phyloP scores from a whole-genome alignment of 2,329 filamentous ascomycete species.

The Ceratocystis smalleyi region DNA sequence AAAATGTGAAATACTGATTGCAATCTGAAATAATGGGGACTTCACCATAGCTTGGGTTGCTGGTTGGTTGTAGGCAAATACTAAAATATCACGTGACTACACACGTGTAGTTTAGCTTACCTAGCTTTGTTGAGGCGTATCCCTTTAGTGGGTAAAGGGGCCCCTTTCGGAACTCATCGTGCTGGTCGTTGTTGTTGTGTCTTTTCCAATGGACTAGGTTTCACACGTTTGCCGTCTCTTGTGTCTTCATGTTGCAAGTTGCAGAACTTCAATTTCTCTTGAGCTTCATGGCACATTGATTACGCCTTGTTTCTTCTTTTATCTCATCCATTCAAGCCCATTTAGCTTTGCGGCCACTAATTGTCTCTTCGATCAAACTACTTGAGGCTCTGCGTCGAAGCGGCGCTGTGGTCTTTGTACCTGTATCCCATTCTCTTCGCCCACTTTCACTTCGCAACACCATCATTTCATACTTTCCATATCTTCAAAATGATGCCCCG shows the following conservation, averaged over 20 bases:
- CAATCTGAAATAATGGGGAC: neutral
- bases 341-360: neutral
- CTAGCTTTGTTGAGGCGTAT: neutral
- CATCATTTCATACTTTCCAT: neutral
- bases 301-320: neutral
- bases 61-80: neutral
- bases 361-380: neutral
- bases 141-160: conserved; percentile 17
- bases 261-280: neutral
- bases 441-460: neutral
- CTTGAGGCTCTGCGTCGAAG: neutral
- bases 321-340: neutral
- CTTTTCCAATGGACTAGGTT: conserved; percentile 3
- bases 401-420: neutral
- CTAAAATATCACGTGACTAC: neutral
- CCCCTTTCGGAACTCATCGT: conserved; percentile 2
- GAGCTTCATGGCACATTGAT: neutral
- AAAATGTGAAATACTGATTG: neutral
- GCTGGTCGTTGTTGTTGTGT: conserved; percentile 10
- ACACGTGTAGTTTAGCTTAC: conserved; percentile 2
- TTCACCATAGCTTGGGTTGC: neutral
- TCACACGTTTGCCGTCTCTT: conserved; percentile 1
- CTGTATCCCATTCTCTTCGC: neutral
- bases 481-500: conserved; percentile 63
- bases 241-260: neutral